phyloP scores from a whole-genome alignment of 2,329 filamentous ascomycete genomes.

The Arthrobotrys sinensis region DNA sequence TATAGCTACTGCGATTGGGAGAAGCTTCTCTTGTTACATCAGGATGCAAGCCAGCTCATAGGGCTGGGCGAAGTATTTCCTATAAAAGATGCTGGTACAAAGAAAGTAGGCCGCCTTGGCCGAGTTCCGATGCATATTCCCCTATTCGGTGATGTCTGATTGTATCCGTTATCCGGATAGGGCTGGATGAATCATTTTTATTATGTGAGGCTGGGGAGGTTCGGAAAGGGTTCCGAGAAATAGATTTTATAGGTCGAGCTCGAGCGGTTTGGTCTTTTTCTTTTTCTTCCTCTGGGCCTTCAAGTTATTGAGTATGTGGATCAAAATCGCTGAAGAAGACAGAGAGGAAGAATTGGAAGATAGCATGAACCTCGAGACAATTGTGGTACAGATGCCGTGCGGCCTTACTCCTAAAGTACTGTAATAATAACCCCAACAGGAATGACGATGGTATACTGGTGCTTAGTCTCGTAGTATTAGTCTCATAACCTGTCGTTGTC shows the following conservation, averaged over 20 bases:
- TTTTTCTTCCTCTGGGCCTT: no score
- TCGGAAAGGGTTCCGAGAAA: constrained; percentile 4
- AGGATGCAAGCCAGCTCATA: background rate
- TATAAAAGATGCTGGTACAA: background rate
- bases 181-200: background rate
- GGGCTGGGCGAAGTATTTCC: constrained; percentile 27
- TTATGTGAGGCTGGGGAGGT: background rate
- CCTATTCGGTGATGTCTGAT: background rate
- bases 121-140: constrained; percentile 18
- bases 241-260: no score
- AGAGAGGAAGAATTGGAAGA: background rate
- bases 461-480: no score
- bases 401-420: no score
- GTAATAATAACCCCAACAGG: no score
- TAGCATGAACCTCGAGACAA: no score
- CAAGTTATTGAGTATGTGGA: no score
- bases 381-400: no score
- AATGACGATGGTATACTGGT: no score
- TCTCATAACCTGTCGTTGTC: no score
- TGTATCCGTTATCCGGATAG: background rate
- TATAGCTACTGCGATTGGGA: background rate
- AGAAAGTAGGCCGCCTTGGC: constrained; percentile 1
- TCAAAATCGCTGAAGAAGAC: background rate
- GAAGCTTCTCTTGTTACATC: background rate
- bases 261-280: no score